phyloP scores from a whole-genome alignment of 169 alveolate genomes.

The Plasmodium sp. region DNA sequence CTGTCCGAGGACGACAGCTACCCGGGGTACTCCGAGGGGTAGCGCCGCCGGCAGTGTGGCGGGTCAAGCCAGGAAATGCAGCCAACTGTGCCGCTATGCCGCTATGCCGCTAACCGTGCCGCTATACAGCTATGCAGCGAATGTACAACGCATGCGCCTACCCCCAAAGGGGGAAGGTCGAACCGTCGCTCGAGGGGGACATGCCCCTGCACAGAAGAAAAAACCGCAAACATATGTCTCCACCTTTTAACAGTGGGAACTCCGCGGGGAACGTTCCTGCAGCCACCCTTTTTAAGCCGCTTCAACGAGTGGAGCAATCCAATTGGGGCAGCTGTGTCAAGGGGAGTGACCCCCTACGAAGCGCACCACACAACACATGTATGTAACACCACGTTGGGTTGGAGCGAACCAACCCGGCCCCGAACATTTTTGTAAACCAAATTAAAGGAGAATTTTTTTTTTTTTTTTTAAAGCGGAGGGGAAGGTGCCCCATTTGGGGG shows the following conservation, averaged over 20 bases:
- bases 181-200: no score
- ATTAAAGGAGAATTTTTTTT: not conserved
- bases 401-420: not conserved
- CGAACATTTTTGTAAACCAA: not conserved
- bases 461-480: not conserved
- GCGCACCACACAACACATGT: not conserved
- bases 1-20: slow-evolving; percentile 46
- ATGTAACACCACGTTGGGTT: not conserved
- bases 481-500: not conserved
- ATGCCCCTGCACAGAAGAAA: not conserved
- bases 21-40: slow-evolving; percentile 44
- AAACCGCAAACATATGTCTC: not conserved
- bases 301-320: not conserved
- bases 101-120: not conserved
- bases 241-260: not conserved
- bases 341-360: not conserved
- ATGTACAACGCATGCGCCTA: not conserved
- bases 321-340: not conserved
- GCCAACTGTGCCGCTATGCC: no score
- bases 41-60: not conserved
- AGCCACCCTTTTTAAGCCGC: not conserved
- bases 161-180: not conserved
- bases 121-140: not conserved
- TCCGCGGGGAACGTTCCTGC: not conserved
- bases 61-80: no score